Conservation (phyloP, 2,329 filamentous ascomycete genomes). For the Akanthomyces dipterigenus region DNA sequence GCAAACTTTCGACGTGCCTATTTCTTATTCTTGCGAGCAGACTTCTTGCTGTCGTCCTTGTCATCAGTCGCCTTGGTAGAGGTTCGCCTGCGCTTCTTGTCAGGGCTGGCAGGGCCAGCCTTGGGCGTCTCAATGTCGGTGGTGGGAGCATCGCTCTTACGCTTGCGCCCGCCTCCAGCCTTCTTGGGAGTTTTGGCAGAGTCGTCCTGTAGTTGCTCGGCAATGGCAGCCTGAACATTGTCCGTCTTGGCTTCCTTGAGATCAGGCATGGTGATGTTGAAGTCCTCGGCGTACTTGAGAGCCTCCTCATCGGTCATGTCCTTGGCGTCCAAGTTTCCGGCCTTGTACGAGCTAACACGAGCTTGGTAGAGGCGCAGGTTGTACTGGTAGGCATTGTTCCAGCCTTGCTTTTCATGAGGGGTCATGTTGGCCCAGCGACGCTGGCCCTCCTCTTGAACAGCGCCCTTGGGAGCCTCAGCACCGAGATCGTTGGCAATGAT, state of each 20-base stretch:
- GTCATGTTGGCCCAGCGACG: slow-evolving; percentile 77
- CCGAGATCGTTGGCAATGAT: slow-evolving; percentile 77
- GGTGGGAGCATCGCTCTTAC: slow-evolving; percentile 47
- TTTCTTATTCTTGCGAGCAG: slow-evolving; percentile 52
- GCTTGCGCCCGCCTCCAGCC: slow-evolving; percentile 43
- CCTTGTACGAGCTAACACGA: slow-evolving; percentile 58
- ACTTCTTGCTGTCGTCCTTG: slow-evolving; percentile 54
- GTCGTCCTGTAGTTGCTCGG: slow-evolving; percentile 48
- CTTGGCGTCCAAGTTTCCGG: slow-evolving; percentile 50
- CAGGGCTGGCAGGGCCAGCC: slow-evolving; percentile 45
- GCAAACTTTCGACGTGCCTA: slow-evolving; percentile 15
- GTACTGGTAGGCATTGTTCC: slow-evolving; percentile 62
- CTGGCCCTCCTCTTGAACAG: slow-evolving; percentile 81
- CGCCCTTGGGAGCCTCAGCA: slow-evolving; percentile 69
- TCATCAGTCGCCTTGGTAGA: slow-evolving; percentile 49
- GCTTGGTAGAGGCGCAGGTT: slow-evolving; percentile 61
- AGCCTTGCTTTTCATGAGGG: slow-evolving; percentile 63
- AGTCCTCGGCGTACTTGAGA: slow-evolving; percentile 52
- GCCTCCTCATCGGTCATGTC: slow-evolving; percentile 57
- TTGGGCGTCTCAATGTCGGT: slow-evolving; percentile 31
- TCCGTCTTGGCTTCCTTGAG: slow-evolving; percentile 34
- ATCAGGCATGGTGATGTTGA: slow-evolving; percentile 47
- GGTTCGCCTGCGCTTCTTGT: slow-evolving; percentile 56
- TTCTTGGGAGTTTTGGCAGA: slow-evolving; percentile 55
- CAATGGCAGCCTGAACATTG: slow-evolving; percentile 51